Evolutionary conservation across 768 basidiomycete species (phyloP).

Genomic region (Cytidiella melzeri): DNA sequence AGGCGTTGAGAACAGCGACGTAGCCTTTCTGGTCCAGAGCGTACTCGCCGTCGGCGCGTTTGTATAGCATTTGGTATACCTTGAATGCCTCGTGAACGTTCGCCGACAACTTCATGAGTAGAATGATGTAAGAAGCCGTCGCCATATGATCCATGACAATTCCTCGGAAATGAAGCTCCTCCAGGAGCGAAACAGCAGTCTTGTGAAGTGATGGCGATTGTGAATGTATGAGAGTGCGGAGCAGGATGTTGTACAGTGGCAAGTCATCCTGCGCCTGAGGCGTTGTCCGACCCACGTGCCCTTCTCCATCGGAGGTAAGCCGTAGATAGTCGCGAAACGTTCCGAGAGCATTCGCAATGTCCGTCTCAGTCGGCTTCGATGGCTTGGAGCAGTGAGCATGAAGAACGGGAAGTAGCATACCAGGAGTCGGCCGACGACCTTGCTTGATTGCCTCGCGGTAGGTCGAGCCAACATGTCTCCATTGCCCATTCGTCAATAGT

Average conservation of each 20-base stretch:
- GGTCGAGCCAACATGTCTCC: constrained; percentile 32
- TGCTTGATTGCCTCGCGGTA: constrained; percentile 41
- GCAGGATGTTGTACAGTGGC: constrained; percentile 43
- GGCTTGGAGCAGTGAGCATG: constrained; percentile 39
- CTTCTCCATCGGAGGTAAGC: constrained; percentile 6
- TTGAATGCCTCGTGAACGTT: constrained; percentile 55
- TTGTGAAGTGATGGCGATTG: constrained; percentile 40
- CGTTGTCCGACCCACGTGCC: neutral
- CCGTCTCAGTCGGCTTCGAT: constrained; percentile 31
- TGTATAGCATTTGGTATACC: constrained; percentile 44
- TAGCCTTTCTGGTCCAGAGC: constrained; percentile 55
- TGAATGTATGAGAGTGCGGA: constrained; percentile 34
- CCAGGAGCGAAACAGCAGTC: constrained; percentile 44
- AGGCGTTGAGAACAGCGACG: constrained; percentile 54
- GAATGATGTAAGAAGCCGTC: constrained; percentile 46
- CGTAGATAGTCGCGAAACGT: constrained; percentile 45
- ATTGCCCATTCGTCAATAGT: neutral
- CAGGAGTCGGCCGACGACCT: constrained; percentile 42
- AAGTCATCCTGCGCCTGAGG: constrained; percentile 2
- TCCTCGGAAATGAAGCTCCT: constrained; percentile 56
- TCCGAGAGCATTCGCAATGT: constrained; percentile 47
- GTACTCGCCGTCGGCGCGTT: constrained; percentile 18
- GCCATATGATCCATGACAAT: constrained; percentile 41
- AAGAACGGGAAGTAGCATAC: constrained; percentile 51
- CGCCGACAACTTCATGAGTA: constrained; percentile 60